Evolutionary conservation across 2,329 filamentous ascomycete species (phyloP), one percentile per base, ranked within the genome.

Genomic region (Tolypocladium amazonense): DNA sequence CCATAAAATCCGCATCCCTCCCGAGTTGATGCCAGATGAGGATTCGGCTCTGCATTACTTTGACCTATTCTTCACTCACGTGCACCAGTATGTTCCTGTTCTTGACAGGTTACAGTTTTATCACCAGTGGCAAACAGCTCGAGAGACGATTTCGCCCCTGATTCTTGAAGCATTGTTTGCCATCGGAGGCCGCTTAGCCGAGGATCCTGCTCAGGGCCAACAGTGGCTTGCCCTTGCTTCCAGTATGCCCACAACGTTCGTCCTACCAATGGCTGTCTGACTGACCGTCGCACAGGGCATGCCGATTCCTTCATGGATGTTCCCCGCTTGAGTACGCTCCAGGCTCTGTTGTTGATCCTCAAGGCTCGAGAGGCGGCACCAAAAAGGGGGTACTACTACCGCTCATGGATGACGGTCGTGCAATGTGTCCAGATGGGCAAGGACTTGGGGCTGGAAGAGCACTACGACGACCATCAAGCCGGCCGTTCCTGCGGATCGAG

Each of bases 351-450:
- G 53, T 87, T 97, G 53, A 81, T 97, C 23, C 77, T 97, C 52
- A 97, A 97, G 72, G 94, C 93, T 1, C 84, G 92, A 63, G 93
- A 97, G 73, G 89, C 90, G n/a, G 86, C 89, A 11, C 92, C 93
- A 0, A 96, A 96, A 70, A 86, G 90, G 62, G 94, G 94, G 1
- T 97, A 97, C 71, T 97, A 94, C 73, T 97, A 94, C 74, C 87
- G 93, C 43, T 97, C 94, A 0, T 97, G 94, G 93, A 96, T 97
- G 85, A 90, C 89, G 6, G 86, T 96, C 25, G 93, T 96, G 58
- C 90, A 92, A 62, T 91, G 93, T 63, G 88, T 96, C 9, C 88
- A 92, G 55, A 96, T 97, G 90, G 91, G 86, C 33, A 94, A 95
- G 68, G 93, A 97, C 70, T 79, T 97, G 38, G 90, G 92, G 25